A percentile compares a stretch with the other conserved stretches of the same genome.
Evolutionary conservation across 192 early-diverging fungal genomes (phyloP).

Genomic region (Paraglomus brasilianum): DNA sequence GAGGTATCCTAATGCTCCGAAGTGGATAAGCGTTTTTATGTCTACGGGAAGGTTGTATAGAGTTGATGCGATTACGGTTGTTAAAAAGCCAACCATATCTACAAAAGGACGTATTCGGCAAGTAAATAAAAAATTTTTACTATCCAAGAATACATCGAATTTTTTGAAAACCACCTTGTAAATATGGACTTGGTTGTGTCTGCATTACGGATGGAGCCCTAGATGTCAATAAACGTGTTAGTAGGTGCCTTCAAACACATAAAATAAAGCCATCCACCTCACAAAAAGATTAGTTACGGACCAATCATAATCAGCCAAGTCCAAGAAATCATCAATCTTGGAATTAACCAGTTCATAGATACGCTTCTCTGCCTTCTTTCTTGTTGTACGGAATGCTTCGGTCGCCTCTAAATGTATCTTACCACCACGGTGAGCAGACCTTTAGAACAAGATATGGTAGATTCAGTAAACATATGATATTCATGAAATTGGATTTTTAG

Average conservation of each 20-base stretch:
- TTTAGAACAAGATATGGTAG: constrained; percentile 17
- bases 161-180: constrained; percentile 53
- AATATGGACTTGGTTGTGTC: constrained; percentile 63
- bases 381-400: constrained; percentile 66
- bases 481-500: neutral
- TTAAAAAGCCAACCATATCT: constrained; percentile 74
- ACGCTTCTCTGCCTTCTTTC: constrained; percentile 72
- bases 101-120: neutral
- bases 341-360: constrained; percentile 76
- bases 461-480: constrained; percentile 3
- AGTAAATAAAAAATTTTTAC: neutral
- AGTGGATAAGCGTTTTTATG: constrained; percentile 66
- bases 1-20: constrained; percentile 75
- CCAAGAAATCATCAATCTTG: constrained; percentile 80
- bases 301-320: constrained; percentile 86
- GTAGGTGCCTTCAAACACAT: neutral
- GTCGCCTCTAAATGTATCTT: constrained; percentile 63
- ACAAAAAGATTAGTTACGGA: constrained; percentile 31
- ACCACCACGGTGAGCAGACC: constrained; percentile 57
- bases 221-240: neutral
- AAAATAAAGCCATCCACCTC: constrained; percentile 19
- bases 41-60: constrained; percentile 63
- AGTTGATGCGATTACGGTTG: constrained; percentile 65
- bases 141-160: neutral
- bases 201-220: constrained; percentile 56